Evolutionary conservation across 768 basidiomycete species (phyloP).

Genomic region (Phlebiopsis flavidoalba): DNA sequence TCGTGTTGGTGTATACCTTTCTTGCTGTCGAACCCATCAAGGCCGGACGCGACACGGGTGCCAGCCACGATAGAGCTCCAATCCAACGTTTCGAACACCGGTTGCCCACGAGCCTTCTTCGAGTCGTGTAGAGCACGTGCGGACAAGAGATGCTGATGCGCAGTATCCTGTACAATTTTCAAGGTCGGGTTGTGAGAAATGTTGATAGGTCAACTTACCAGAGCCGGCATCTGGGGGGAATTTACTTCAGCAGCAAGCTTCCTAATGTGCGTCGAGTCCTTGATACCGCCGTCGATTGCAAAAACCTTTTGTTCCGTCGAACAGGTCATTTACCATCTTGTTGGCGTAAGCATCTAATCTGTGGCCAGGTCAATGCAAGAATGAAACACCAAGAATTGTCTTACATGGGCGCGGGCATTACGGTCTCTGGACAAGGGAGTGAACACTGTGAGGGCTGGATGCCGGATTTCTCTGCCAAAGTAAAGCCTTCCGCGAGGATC

Average conservation of each 20-base stretch:
- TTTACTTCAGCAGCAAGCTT: slow-evolving; percentile 60
- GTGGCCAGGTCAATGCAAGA: not conserved
- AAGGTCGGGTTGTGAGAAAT: not conserved
- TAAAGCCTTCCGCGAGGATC: slow-evolving; percentile 77
- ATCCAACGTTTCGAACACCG: slow-evolving; percentile 59
- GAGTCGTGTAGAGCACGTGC: slow-evolving; percentile 66
- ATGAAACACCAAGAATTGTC: not conserved
- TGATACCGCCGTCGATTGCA: slow-evolving; percentile 81
- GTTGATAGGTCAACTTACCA: slow-evolving; percentile 22
- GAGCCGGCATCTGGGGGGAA: slow-evolving; percentile 61
- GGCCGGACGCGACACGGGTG: slow-evolving; percentile 67
- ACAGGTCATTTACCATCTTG: slow-evolving; percentile 69
- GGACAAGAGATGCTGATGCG: slow-evolving; percentile 75
- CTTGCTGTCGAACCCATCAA: slow-evolving; percentile 38
- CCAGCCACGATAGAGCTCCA: slow-evolving; percentile 84
- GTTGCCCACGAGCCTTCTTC: slow-evolving; percentile 38
- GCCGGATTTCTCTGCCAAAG: slow-evolving; percentile 80
- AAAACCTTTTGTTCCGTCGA: slow-evolving; percentile 72
- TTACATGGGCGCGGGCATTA: slow-evolving; percentile 15
- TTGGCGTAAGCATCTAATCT: slow-evolving; percentile 56
- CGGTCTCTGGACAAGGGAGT: slow-evolving; percentile 50
- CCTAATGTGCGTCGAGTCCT: slow-evolving; percentile 78
- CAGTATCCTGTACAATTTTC: slow-evolving; percentile 38
- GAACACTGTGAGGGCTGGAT: slow-evolving; percentile 58
- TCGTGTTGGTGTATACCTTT: slow-evolving; percentile 22